Evolutionary conservation across 257 asterid species (phyloP).

Genomic region (Cynanchum wilfordii): DNA sequence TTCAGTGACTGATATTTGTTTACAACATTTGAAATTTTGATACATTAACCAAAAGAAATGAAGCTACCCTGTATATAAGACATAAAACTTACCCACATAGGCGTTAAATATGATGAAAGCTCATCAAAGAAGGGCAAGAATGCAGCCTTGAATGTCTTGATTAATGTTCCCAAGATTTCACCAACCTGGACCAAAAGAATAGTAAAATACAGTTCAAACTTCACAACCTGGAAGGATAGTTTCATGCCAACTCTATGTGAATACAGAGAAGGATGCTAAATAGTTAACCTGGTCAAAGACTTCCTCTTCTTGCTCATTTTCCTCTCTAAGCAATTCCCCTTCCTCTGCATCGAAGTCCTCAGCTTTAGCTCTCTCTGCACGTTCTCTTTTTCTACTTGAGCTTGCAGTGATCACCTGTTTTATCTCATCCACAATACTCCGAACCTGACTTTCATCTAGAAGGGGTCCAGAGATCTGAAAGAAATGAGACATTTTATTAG

Average conservation of each 20-base stretch:
- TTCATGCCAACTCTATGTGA: background rate
- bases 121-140: constrained; percentile 97
- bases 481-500: background rate
- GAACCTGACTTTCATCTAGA: constrained; percentile 87
- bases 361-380: constrained; percentile 90
- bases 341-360: constrained; percentile 99
- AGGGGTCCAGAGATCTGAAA: constrained; percentile 80
- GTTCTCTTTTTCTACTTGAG: constrained; percentile 78
- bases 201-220: constrained; percentile 1
- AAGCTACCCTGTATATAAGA: background rate
- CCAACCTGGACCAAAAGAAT: constrained; percentile 54
- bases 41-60: background rate
- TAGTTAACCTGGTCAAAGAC: constrained; percentile 89
- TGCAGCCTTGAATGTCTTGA: constrained; percentile 80
- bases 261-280: constrained; percentile 1
- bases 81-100: constrained; percentile 87
- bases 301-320: constrained; percentile 98
- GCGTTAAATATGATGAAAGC: constrained; percentile 77
- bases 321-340: constrained; percentile 89
- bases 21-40: background rate
- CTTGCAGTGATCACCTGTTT: constrained; percentile 89
- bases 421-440: constrained; percentile 87
- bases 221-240: no score
- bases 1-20: background rate
- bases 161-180: constrained; percentile 86